Evolutionary conservation across 2,329 filamentous ascomycete species (phyloP).

Genomic region (Penicillium sp.): DNA sequence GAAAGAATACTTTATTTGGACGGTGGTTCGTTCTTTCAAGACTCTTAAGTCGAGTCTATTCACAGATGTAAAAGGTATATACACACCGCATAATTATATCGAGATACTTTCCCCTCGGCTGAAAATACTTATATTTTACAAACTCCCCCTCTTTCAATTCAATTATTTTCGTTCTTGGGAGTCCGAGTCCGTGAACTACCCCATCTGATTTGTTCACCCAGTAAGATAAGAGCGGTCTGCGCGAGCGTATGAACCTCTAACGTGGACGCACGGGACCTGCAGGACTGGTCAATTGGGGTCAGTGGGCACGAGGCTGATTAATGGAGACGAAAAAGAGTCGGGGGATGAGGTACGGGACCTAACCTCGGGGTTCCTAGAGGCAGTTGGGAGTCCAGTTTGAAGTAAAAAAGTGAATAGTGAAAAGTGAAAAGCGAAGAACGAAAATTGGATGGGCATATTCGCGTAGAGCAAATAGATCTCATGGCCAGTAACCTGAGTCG

Average conservation of each 20-base stretch:
- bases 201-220: background rate
- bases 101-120: background rate
- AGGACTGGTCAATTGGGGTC: background rate
- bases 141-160: background rate
- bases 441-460: background rate
- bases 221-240: slow-evolving; percentile 8
- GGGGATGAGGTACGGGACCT: background rate
- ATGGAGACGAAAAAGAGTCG: background rate
- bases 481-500: slow-evolving; percentile 5
- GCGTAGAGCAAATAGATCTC: background rate
- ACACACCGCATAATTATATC: background rate
- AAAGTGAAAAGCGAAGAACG: background rate
- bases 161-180: background rate
- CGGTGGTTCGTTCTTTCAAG: background rate
- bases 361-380: background rate
- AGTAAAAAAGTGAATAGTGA: background rate
- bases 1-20: slow-evolving; percentile 18
- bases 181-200: background rate
- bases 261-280: slow-evolving; percentile 2
- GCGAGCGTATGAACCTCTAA: background rate
- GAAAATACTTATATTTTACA: background rate
- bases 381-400: background rate
- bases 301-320: background rate
- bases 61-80: background rate
- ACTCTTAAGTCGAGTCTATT: background rate